phyloP scores from a whole-genome alignment of 164 flowering plant genomes.

The Macadamia integrifolia region DNA sequence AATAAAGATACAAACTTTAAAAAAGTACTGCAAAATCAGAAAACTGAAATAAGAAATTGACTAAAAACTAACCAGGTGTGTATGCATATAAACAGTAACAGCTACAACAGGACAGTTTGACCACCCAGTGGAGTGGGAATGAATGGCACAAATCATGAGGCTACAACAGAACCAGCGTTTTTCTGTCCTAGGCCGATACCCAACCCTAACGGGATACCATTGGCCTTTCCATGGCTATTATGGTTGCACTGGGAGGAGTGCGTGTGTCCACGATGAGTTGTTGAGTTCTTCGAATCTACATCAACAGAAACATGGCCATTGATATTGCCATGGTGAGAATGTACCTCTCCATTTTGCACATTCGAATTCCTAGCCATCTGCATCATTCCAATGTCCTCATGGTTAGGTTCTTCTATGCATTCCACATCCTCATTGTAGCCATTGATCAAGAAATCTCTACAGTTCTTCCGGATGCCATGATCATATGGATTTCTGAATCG shows the following conservation, averaged over 20 bases:
- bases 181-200: slow-evolving; percentile 70
- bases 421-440: slow-evolving; percentile 86
- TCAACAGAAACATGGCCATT: slow-evolving; percentile 53
- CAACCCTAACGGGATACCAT: slow-evolving; percentile 56
- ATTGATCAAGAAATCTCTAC: slow-evolving; percentile 75
- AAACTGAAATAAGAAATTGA: neutral
- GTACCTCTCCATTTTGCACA: slow-evolving; percentile 45
- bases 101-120: slow-evolving; percentile 2
- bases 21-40: neutral
- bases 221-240: slow-evolving; percentile 29
- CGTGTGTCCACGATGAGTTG: slow-evolving; percentile 37
- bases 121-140: neutral
- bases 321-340: slow-evolving; percentile 45
- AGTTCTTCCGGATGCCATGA: slow-evolving; percentile 69
- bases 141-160: slow-evolving; percentile 24
- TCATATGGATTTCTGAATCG: slow-evolving; percentile 83
- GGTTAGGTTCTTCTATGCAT: slow-evolving; percentile 31
- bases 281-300: slow-evolving; percentile 31
- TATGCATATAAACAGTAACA: slow-evolving; percentile 1
- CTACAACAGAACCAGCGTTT: slow-evolving; percentile 34
- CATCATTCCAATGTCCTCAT: slow-evolving; percentile 64
- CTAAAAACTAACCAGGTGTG: neutral
- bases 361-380: slow-evolving; percentile 38
- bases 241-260: slow-evolving; percentile 75
- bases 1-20: neutral